Evolutionary conservation across 495 filamentous ascomycete genomes (phyloP), one percentile per base, ranked within the genome.

Genomic region (Tricharina praecox): DNA sequence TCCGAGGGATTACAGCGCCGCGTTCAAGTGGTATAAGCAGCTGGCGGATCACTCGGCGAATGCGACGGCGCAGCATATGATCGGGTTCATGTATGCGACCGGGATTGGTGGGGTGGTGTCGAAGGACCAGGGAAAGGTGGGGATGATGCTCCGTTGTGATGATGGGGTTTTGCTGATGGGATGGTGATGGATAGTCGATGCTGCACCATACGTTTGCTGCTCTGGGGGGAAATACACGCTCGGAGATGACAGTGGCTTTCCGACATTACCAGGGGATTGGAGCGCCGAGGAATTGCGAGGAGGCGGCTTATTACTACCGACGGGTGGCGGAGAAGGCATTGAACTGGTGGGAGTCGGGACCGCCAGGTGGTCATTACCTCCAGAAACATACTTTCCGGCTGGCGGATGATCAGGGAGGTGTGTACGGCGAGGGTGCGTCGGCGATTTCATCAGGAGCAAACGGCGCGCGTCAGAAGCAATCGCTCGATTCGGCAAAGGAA

Each of bases 191-290:
- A 19, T 21, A 59, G 56, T 84, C 90, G 5, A 69, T 96, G 49
- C 67, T 94, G 48, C 95, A 96, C 61, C 85, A 95, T 62, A 92
- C 85, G 7, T 93, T 94, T 60, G 87, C 90, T 0, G 92, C 92
- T 1, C 73, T 85, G 53, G 74, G 71, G 28, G 87, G 86, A 21
- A 76, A 92, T 56, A 84, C 79, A 15, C 73, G 75, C 46, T 85
- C 88, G 11, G 79, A 99, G 65, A 96, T 99, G 92, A 86, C 87
- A 1, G 69, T 88, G 9, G 92, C 83, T 10, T 90, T 84, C 58
- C 76, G 92, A 42, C 77, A 94, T 62, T 76, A 87, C 53, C 74
- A 73, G 4, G 92, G 90, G 1, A 86, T 99, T 45, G 85, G 81
- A 1, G 81, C 80, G 3, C 73, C 85, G 0, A 77, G 84, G 56